Percentiles rank a stretch among this genome's conserved stretches.
These are phyloP conservation scores for Lepidium didymum DNA, from an alignment of 345 rosid species.

Conservation along the genomic window DNA sequence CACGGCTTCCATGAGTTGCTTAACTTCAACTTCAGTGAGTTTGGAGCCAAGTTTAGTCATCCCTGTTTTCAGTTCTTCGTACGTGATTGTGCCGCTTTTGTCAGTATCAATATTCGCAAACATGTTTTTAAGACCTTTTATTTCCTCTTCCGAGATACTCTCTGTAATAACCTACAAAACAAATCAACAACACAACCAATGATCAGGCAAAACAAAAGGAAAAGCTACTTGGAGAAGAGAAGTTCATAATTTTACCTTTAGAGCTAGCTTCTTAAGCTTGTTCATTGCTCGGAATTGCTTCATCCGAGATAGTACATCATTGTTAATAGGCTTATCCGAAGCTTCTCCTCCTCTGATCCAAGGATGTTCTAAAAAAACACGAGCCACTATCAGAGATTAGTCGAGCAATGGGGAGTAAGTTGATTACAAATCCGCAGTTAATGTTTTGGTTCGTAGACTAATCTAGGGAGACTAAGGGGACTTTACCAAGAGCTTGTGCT, in stretches of 20 bases:
- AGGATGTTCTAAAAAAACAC: constrained; percentile 20
- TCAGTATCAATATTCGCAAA: constrained; percentile 75
- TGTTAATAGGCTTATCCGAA: constrained; percentile 71
- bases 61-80: constrained; percentile 64
- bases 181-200: background rate
- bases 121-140: constrained; percentile 66
- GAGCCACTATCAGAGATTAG: background rate
- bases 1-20: constrained; percentile 86
- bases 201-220: background rate
- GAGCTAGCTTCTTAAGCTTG: constrained; percentile 79
- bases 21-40: constrained; percentile 71
- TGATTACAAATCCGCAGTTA: background rate
- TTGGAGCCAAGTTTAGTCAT: constrained; percentile 62
- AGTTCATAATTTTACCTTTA: constrained; percentile 47
- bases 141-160: constrained; percentile 69
- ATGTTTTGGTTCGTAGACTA: background rate
- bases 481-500: constrained; percentile 75
- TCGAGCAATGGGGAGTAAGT: background rate
- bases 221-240: background rate
- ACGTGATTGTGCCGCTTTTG: constrained; percentile 76
- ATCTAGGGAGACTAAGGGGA: background rate
- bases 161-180: constrained; percentile 63
- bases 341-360: constrained; percentile 59
- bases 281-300: constrained; percentile 95
- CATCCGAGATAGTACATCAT: constrained; percentile 87